Evolutionary conservation across 228 moss, liverwort and hornwort species (phyloP), one percentile per base, ranked within the genome.

Genomic region (Sphagnum fallax): DNA sequence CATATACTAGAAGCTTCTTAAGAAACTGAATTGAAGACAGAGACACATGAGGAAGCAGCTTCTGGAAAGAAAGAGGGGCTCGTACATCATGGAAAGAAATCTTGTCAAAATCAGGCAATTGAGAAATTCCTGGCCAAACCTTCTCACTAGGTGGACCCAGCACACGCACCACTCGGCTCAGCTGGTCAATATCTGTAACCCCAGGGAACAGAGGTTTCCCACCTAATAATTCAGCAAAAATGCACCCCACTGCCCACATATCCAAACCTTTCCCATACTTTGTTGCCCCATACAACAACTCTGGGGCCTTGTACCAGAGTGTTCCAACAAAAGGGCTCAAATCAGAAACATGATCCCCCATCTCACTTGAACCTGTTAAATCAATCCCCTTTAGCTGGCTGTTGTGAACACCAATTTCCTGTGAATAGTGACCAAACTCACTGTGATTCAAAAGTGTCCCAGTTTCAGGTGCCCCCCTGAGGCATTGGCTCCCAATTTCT

Each of bases 291-390:
- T 94, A 98, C 5, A 98, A 86, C 71, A 98, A 71, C 76, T 98
- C 98, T 14, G 98, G 98, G 63, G 87, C 94, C 77, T 92, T 98
- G 83, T 90, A 98, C 98, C 98, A 98, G 66, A 92, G 82, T 8
- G 98, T 98, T 52, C 98, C 98, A 9, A 94, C 98, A 85, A 89
- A 90, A 6, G 88, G 88, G 50, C 94, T 98, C 50, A 94, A 75
- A 52, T 83, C 84, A 51, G 85, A 84, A 48, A 80, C 90, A 69
- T 72, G 72, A 57, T 87, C 86, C 65, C 82, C 81, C 79, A 75
- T 80, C 52, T 74, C 91, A 76, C 75, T 73, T 52, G 87, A 85
- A 59, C 69, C 82, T n/a, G 75, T 80, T 11, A 84, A 90, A 47
- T 79, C 83, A 16, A 66, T 83, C 67, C 77, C 80, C 61, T 82